phyloP scores from a whole-genome alignment of 176 grass and related monocot species.

The Oryza meridionalis region DNA sequence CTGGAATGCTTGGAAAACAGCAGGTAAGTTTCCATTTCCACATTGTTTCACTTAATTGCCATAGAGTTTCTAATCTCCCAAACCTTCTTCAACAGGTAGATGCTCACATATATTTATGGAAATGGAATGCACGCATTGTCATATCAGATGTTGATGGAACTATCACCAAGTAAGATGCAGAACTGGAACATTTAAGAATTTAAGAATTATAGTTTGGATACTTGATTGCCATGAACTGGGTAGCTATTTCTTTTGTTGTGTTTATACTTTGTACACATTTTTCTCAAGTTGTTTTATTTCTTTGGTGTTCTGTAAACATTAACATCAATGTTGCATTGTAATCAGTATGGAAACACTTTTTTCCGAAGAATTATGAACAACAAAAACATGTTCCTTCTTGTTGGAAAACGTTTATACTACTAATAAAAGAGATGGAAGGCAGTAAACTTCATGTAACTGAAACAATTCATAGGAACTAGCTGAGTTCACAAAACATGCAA shows the following conservation, averaged over 20 bases:
- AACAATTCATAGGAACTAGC: neutral
- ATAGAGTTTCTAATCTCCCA: constrained; percentile 26
- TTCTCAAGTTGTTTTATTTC: neutral
- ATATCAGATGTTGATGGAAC: constrained; percentile 99
- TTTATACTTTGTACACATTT: neutral
- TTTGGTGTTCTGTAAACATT: neutral
- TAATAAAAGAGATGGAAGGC: constrained; percentile 7
- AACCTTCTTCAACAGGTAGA: constrained; percentile 66
- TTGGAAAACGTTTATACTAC: constrained; percentile 18
- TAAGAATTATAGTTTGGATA: constrained; percentile 4
- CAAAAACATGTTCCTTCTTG: neutral
- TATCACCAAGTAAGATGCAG: constrained; percentile 79
- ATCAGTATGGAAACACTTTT: neutral
- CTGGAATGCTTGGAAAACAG: constrained; percentile 84
- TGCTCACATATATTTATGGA: constrained; percentile 93
- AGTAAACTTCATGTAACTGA: neutral
- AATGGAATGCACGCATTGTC: constrained; percentile 85
- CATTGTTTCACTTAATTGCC: constrained; percentile 27
- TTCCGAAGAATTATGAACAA: neutral
- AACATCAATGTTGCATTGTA: neutral
- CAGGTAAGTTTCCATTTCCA: constrained; percentile 58
- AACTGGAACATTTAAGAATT: constrained; percentile 14
- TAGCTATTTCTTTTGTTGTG: neutral
- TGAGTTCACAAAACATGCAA: neutral
- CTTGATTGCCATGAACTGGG: neutral